These are phyloP conservation scores for Chlamydomonas asymmetrica DNA, from an alignment of 139 green algal genomes.

Conservation along the genomic window DNA sequence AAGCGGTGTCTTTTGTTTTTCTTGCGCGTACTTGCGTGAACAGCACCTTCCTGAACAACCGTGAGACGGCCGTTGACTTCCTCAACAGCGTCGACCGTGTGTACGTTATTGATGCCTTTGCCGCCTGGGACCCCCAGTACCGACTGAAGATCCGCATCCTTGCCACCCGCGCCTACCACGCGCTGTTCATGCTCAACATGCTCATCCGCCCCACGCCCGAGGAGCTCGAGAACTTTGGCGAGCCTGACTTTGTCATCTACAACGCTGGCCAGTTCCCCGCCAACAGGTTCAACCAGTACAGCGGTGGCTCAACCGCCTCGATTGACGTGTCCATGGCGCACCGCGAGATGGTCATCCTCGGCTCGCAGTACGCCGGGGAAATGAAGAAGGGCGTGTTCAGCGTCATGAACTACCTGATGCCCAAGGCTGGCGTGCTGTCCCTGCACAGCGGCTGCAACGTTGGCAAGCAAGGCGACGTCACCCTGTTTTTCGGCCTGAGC, in stretches of 20 bases:
- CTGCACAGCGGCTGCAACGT: conserved; percentile 90
- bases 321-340: conserved; percentile 2
- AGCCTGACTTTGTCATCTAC: conserved; percentile 52
- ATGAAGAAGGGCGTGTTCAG: conserved; percentile 84
- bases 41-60: conserved; percentile 30
- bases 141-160: conserved; percentile 80
- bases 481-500: conserved; percentile 84
- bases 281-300: conserved; percentile 9
- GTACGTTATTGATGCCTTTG: conserved; percentile 83
- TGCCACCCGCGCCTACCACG: conserved; percentile 85
- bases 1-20: not conserved
- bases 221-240: conserved; percentile 79
- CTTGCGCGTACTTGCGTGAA: not conserved
- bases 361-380: conserved; percentile 90
- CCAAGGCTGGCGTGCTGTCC: conserved; percentile 74
- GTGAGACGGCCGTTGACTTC: conserved; percentile 73
- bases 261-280: conserved; percentile 5
- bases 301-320: not conserved
- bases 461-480: conserved; percentile 64
- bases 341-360: conserved; percentile 70
- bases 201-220: conserved; percentile 73
- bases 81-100: conserved; percentile 82
- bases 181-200: conserved; percentile 48
- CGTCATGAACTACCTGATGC: conserved; percentile 90
- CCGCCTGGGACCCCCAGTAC: conserved; percentile 66